Evolutionary conservation across 1,284 basidiomycete genomes (phyloP), one percentile per base, ranked within the genome.

Genomic region (Pseudozyma hubeiensis): DNA sequence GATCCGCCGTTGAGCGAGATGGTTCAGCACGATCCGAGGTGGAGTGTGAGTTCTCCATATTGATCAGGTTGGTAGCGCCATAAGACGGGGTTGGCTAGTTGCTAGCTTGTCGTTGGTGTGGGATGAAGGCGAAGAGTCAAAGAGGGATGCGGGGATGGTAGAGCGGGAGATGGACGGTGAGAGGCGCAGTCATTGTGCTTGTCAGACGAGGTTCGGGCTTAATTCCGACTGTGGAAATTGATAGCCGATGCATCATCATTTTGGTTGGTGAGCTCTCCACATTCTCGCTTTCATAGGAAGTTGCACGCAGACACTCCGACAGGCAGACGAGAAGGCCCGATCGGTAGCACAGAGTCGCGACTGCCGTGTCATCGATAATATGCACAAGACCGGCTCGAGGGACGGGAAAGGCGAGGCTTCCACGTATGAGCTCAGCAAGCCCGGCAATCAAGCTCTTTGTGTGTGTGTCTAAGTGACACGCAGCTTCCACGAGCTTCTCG

Each of bases 401-500:
- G 35, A 6, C 11, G 29, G 17, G 17, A 17, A 29, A 51, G 24
- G 9, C 19, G 11, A 19, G 48, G 10, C 16, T 39, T 29, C 29
- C 49, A 30, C 49, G 37, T 39, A 14, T 19, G n/a, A 31, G 39
- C 24, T 4, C 3, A 9, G 47, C 24, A 24, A 24, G 24, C 24
- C 24, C 24, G 24, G 24, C 24, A 24, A 24, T 24, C 24, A 24
- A 24, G 24, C 24, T 24, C 2, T 24, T 1, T 24, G 24, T 24
- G 13, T 35, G 13, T 53, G n/a, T n/a, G 11, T n/a, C n/a, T n/a
- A n/a, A n/a, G 40, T 41, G 40, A 41, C 40, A 35, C 29, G 34
- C 33, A 46, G 11, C 17, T 68, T 68, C 65, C 55, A 68, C 56
- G 53, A 59, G 35, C 45, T 68, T 68, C 65, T 68, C 51, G 59